phyloP scores from a whole-genome alignment of 2,329 filamentous ascomycete species.

The Aspergillus latus region DNA sequence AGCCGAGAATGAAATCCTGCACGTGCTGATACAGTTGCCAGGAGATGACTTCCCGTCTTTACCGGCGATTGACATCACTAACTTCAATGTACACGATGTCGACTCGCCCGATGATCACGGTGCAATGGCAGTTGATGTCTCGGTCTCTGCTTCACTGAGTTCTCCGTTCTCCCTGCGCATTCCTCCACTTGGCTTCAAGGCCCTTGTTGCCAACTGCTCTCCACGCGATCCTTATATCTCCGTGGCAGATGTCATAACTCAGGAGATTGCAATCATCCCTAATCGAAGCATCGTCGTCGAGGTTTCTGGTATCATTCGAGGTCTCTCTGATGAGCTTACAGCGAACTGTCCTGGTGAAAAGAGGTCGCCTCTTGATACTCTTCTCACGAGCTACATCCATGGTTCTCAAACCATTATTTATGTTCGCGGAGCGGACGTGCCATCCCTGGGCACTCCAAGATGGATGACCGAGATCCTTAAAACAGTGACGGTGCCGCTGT shows the following conservation, averaged over 20 bases:
- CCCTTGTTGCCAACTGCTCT: conserved; percentile 80
- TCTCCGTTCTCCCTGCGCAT: conserved; percentile 76
- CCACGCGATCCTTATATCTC: conserved; percentile 70
- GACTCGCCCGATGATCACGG: conserved; percentile 54
- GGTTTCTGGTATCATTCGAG: conserved; percentile 68
- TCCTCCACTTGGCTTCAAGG: conserved; percentile 78
- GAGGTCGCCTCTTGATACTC: conserved; percentile 78
- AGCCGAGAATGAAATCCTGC: conserved; percentile 41
- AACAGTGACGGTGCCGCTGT: conserved; percentile 78
- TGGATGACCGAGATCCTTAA: conserved; percentile 82
- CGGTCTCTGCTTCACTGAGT: conserved; percentile 69
- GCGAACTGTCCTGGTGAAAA: conserved; percentile 71
- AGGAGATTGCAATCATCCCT: conserved; percentile 66
- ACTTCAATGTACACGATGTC: conserved; percentile 75
- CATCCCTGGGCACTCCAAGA: conserved; percentile 66
- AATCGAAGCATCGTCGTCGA: conserved; percentile 66
- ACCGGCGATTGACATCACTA: conserved; percentile 79
- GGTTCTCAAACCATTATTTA: conserved; percentile 77
- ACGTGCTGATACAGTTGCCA: conserved; percentile 36
- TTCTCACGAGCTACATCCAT: conserved; percentile 78
- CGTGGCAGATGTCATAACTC: conserved; percentile 73
- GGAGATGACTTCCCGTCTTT: conserved; percentile 69
- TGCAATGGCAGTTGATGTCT: conserved; percentile 78
- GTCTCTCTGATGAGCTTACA: conserved; percentile 72
- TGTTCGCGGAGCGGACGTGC: conserved; percentile 72